Conservation (phyloP, 2,329 filamentous ascomycete genomes). For the Fusarium hainanense region DNA sequence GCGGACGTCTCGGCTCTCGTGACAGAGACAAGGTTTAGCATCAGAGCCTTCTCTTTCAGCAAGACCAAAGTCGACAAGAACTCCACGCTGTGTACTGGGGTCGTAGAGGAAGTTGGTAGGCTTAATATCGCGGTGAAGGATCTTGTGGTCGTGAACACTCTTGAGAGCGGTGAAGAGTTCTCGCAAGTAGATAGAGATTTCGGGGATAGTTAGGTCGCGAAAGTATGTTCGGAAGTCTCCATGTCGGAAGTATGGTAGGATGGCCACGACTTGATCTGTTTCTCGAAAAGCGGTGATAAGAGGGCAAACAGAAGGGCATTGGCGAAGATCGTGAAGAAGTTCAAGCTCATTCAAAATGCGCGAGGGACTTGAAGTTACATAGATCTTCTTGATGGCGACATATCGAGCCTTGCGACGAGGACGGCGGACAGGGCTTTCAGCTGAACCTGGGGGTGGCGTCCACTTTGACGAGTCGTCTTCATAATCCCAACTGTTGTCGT, state of each 20-base stretch:
- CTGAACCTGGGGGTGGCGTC: slow-evolving; percentile 73
- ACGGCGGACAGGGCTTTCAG: slow-evolving; percentile 51
- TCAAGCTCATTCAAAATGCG: slow-evolving; percentile 98
- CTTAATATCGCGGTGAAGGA: slow-evolving; percentile 96
- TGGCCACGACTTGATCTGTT: slow-evolving; percentile 93
- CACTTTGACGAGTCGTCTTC: slow-evolving; percentile 74
- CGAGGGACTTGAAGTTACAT: slow-evolving; percentile 93
- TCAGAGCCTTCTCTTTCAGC: slow-evolving; percentile 86
- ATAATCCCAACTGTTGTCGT: slow-evolving; percentile 88
- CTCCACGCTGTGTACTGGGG: slow-evolving; percentile 80
- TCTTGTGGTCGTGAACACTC: slow-evolving; percentile 83
- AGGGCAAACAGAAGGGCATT: slow-evolving; percentile 88
- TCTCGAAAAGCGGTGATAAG: slow-evolving; percentile 97
- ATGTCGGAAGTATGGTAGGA: slow-evolving; percentile 95
- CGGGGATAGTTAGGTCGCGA: slow-evolving; percentile 83
- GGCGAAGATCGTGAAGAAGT: slow-evolving; percentile 85
- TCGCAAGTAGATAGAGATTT: slow-evolving; percentile 90
- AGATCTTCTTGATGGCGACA: slow-evolving; percentile 99
- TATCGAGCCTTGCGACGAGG: slow-evolving; percentile 68
- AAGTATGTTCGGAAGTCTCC: slow-evolving; percentile 96
- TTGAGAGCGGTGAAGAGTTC: slow-evolving; percentile 87
- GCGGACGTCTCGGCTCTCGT: slow-evolving; percentile 71
- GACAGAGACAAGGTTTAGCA: slow-evolving; percentile 83
- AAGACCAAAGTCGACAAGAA: slow-evolving; percentile 98
- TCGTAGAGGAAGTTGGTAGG: slow-evolving; percentile 98